A percentile compares a stretch with the other conserved stretches of the same genome.
phyloP scores from a whole-genome alignment of 2,329 filamentous ascomycete genomes.

The Colletotrichum spaethianum region DNA sequence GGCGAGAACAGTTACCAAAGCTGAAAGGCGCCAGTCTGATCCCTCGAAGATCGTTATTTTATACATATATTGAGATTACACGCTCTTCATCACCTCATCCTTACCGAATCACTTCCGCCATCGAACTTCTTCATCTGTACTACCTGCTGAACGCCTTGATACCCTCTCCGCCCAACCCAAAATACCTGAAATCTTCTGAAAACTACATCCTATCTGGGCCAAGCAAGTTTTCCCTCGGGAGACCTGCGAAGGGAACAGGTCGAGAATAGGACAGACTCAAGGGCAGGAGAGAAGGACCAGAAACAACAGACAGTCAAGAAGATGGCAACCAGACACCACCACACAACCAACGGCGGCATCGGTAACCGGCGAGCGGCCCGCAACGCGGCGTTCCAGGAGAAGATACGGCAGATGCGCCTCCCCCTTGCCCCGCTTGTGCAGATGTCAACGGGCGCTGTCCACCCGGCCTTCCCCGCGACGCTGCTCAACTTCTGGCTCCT shows the following conservation, averaged over 20 bases:
- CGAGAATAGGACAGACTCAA: neutral
- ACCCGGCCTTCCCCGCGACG: constrained; percentile 75
- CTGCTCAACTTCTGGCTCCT: constrained; percentile 82
- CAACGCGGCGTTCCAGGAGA: constrained; percentile 69
- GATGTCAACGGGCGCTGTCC: constrained; percentile 72
- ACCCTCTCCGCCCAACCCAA: neutral
- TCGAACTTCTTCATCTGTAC: neutral
- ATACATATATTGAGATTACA: constrained; percentile 11
- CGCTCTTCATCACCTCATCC: neutral
- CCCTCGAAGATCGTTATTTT: constrained; percentile 23
- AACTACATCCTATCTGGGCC: neutral
- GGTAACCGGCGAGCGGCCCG: constrained; percentile 55
- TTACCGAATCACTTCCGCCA: neutral
- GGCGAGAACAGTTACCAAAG: constrained; percentile 12
- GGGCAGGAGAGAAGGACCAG: neutral
- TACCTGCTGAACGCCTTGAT: neutral
- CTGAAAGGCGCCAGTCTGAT: constrained; percentile 37
- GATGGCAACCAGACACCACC: constrained; percentile 41
- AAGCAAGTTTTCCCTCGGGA: neutral
- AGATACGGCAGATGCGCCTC: constrained; percentile 76
- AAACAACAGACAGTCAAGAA: neutral
- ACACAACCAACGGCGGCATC: constrained; percentile 45
- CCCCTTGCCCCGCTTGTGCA: constrained; percentile 77
- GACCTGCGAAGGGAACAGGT: neutral
- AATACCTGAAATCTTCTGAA: neutral